A percentile compares a stretch with the other conserved stretches of the same genome.
Evolutionary conservation across 306 rosid genomes (phyloP).

Genomic region (Myrica gale): DNA sequence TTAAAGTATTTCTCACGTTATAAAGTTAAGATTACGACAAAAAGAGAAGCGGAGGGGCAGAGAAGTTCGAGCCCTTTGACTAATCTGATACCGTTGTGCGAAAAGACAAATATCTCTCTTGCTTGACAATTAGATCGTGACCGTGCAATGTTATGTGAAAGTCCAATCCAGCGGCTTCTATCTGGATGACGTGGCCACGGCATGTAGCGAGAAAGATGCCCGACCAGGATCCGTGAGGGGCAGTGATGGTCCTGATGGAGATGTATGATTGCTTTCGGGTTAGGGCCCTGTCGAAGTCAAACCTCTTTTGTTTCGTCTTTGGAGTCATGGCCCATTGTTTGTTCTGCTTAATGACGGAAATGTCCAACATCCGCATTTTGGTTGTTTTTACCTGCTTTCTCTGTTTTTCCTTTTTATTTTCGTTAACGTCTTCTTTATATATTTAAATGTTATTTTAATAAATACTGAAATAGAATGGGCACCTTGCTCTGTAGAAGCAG

Average conservation of each 20-base stretch:
- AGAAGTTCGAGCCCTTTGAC: conserved; percentile 28
- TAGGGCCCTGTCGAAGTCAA: conserved; percentile 37
- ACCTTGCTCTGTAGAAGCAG: too few species aligned
- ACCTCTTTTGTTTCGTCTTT: conserved; percentile 13
- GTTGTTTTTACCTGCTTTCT: neutral
- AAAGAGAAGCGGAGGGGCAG: neutral
- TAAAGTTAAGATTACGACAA: conserved; percentile 3
- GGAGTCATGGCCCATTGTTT: conserved; percentile 18
- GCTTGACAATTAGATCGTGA: neutral
- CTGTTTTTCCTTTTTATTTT: neutral
- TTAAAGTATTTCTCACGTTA: neutral
- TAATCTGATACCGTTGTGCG: conserved; percentile 10
- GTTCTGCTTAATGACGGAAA: conserved; percentile 2
- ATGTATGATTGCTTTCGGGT: conserved; percentile 15
- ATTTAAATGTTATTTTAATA: neutral
- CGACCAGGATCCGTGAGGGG: conserved; percentile 31
- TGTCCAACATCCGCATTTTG: neutral
- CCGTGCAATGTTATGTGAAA: conserved; percentile 8
- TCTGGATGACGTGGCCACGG: neutral
- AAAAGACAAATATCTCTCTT: neutral
- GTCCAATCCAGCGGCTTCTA: conserved; percentile 16
- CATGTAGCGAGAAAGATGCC: conserved; percentile 11
- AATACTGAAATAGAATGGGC: too few species aligned
- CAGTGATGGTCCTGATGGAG: conserved; percentile 31
- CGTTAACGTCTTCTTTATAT: neutral